A percentile compares a stretch with the other conserved stretches of the same genome.
phyloP scores from a whole-genome alignment of 1,284 basidiomycete species.

The Fomitopsis pinicola region DNA sequence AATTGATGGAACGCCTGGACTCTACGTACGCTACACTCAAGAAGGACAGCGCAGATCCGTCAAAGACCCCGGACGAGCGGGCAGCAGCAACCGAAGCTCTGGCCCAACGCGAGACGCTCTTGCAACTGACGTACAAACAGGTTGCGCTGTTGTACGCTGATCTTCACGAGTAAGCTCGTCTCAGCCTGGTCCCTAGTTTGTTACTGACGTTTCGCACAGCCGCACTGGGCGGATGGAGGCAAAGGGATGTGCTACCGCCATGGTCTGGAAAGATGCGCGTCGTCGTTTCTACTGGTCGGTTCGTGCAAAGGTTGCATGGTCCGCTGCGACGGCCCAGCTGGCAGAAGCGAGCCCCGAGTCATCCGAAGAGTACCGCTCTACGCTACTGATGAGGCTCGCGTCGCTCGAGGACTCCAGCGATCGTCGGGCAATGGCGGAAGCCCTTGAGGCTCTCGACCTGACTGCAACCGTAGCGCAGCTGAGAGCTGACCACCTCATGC shows the following conservation, averaged over 20 bases:
- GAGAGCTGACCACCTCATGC: conserved; percentile 60
- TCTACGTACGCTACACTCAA: conserved; percentile 80
- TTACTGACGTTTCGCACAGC: conserved; percentile 39
- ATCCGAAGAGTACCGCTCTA: conserved; percentile 53
- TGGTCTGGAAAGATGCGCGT: conserved; percentile 86
- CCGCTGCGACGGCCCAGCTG: conserved; percentile 54
- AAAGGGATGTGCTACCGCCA: conserved; percentile 86
- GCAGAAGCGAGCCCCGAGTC: conserved; percentile 61
- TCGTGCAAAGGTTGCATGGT: conserved; percentile 72
- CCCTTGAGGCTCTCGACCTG: conserved; percentile 67
- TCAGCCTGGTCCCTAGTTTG: neutral
- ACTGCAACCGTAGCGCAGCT: conserved; percentile 55
- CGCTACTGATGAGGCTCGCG: conserved; percentile 56
- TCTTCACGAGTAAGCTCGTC: conserved; percentile 79
- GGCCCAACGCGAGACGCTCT: conserved; percentile 74
- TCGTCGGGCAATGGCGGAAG: conserved; percentile 52
- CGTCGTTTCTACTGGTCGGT: conserved; percentile 96
- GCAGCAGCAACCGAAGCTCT: conserved; percentile 66
- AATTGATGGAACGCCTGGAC: conserved; percentile 94
- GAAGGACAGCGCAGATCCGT: conserved; percentile 70
- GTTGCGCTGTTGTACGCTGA: conserved; percentile 95
- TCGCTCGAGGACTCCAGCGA: conserved; percentile 47
- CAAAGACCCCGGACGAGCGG: conserved; percentile 72
- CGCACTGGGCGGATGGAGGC: conserved; percentile 97
- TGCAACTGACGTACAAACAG: conserved; percentile 91